These are phyloP conservation scores for Acer campestre DNA, from an alignment of 345 rosid genomes.

Conservation along the genomic window DNA sequence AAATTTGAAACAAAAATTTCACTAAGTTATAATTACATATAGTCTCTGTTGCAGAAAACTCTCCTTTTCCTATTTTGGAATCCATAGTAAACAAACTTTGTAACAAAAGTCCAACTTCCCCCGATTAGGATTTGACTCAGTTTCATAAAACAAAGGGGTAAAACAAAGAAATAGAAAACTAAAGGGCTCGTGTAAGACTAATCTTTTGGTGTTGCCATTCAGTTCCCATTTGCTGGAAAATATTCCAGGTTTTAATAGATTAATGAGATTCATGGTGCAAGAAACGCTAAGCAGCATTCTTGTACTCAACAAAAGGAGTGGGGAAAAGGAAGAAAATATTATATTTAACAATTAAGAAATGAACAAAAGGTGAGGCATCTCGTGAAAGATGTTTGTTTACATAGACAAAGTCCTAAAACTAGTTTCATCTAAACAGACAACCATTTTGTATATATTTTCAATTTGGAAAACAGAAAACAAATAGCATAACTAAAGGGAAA, in stretches of 20 bases:
- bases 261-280: neutral
- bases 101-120: constrained; percentile 5
- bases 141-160: neutral
- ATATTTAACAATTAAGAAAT: no score
- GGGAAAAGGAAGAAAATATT: neutral
- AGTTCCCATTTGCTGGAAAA: neutral
- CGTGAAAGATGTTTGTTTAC: no score
- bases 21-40: neutral
- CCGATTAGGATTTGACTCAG: neutral
- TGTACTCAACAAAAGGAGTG: neutral
- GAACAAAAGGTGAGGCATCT: no score
- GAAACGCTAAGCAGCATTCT: neutral
- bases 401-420: no score
- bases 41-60: neutral
- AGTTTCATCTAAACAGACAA: no score
- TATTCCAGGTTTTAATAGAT: neutral
- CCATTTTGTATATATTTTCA: neutral
- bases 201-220: neutral
- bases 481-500: no score
- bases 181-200: neutral
- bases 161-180: neutral
- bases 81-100: neutral
- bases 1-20: neutral
- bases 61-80: neutral
- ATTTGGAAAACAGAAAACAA: no score